Evolutionary conservation across 306 rosid genomes (phyloP).

Genomic region (Lathyrus sativus): DNA sequence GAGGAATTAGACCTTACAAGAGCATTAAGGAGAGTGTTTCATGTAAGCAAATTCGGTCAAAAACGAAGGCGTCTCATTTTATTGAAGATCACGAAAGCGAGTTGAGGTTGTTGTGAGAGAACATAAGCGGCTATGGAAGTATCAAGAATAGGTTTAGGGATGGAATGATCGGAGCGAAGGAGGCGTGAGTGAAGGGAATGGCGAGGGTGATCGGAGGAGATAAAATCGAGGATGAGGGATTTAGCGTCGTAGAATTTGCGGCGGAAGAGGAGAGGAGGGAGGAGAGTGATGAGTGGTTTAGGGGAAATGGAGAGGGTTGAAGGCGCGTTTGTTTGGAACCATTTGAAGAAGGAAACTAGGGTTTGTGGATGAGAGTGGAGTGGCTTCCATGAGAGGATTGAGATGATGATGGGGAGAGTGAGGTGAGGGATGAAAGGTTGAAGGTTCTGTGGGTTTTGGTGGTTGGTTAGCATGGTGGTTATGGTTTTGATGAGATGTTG

Average conservation of each 20-base stretch:
- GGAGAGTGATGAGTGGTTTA: slow-evolving; percentile 56
- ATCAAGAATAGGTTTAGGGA: slow-evolving; percentile 59
- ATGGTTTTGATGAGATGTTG: background rate
- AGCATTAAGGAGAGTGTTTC: slow-evolving; percentile 66
- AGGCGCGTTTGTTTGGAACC: slow-evolving; percentile 56
- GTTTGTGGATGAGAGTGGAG: slow-evolving; percentile 48
- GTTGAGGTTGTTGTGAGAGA: slow-evolving; percentile 52
- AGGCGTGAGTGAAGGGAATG: slow-evolving; percentile 60
- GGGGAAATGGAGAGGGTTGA: slow-evolving; percentile 53
- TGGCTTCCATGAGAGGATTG: slow-evolving; percentile 55
- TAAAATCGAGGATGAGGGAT: slow-evolving; percentile 63
- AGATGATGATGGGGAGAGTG: slow-evolving; percentile 50
- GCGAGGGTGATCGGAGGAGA: slow-evolving; percentile 55
- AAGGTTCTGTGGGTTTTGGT: background rate
- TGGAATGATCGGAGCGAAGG: slow-evolving; percentile 43
- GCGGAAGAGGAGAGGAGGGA: slow-evolving; percentile 63
- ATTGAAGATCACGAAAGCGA: slow-evolving; percentile 59
- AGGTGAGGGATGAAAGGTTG: slow-evolving; percentile 49
- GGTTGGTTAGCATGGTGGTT: background rate
- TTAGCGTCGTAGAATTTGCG: slow-evolving; percentile 66
- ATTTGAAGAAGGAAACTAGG: slow-evolving; percentile 64
- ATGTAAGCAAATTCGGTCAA: slow-evolving; percentile 65
- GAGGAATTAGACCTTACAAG: slow-evolving; percentile 57
- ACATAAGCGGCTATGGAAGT: slow-evolving; percentile 75
- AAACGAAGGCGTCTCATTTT: slow-evolving; percentile 63